Conservation (phyloP, 1,284 basidiomycete genomes). For the Gomphus bonarii region DNA sequence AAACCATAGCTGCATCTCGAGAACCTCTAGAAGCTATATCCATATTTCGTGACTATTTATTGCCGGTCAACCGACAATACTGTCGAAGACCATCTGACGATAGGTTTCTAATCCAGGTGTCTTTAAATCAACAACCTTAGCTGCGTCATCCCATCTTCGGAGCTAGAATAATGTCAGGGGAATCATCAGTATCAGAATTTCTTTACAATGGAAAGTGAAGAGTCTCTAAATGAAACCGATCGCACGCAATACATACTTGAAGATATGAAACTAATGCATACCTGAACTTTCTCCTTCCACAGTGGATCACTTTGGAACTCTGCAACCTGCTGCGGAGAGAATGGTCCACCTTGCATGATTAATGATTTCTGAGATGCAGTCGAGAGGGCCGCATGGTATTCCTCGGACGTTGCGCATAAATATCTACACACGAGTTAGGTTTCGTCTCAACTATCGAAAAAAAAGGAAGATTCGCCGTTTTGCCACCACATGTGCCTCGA, state of each 20-base stretch:
- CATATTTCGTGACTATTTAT: background rate
- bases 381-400: conserved; percentile 17
- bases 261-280: background rate
- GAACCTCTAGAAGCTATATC: background rate
- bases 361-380: conserved; percentile 17
- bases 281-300: conserved; percentile 17
- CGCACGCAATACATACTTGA: background rate
- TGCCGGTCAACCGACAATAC: background rate
- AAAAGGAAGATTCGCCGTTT: conserved; percentile 15
- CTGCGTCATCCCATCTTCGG: conserved; percentile 21
- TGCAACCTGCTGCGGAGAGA: conserved; percentile 15
- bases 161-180: conserved; percentile 6
- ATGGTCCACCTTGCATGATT: conserved; percentile 21
- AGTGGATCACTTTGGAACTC: conserved; percentile 19
- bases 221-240: background rate
- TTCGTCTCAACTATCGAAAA: background rate
- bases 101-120: conserved; percentile 16
- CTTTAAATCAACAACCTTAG: conserved; percentile 17
- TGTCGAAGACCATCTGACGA: conserved; percentile 11
- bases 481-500: conserved; percentile 22
- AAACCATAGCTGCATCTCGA: too few relatives aligned
- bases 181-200: background rate
- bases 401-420: conserved; percentile 16
- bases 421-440: background rate
- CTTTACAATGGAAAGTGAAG: background rate